Evolutionary conservation across 805 yeast genomes (phyloP).

Genomic region (Saccharomyces eubayanus): DNA sequence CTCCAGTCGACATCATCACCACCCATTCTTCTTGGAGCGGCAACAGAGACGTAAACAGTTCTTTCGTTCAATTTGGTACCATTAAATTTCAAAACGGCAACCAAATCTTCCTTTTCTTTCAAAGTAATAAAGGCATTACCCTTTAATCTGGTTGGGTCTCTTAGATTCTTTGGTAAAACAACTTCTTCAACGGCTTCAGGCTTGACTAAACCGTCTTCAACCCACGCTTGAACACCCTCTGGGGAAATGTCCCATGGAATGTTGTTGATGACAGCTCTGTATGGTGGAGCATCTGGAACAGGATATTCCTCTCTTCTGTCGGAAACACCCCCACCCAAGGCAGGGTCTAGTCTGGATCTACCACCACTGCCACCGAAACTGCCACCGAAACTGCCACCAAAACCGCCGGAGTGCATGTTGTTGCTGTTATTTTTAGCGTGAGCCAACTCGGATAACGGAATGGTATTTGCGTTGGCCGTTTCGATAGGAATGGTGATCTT

Average conservation of each 20-base stretch:
- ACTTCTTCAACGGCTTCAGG: constrained; percentile 53
- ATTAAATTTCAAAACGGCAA: constrained; percentile 59
- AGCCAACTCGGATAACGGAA: constrained; percentile 25
- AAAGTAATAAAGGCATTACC: constrained; percentile 88
- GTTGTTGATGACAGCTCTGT: constrained; percentile 79
- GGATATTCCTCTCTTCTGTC: constrained; percentile 62
- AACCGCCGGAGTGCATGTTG: constrained; percentile 9
- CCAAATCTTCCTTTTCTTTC: constrained; percentile 67
- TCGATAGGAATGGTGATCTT: constrained; percentile 48
- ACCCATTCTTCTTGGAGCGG: constrained; percentile 51
- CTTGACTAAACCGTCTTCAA: constrained; percentile 45
- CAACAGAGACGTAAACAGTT: constrained; percentile 66
- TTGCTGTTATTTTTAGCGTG: constrained; percentile 11
- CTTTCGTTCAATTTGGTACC: constrained; percentile 68
- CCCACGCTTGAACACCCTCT: constrained; percentile 50
- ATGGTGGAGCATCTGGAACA: constrained; percentile 87
- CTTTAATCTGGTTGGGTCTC: constrained; percentile 57
- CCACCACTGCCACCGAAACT: constrained; percentile 23
- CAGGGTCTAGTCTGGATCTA: constrained; percentile 32
- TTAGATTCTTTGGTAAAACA: constrained; percentile 62
- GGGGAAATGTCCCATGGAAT: constrained; percentile 78
- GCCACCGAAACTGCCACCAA: constrained; percentile 19
- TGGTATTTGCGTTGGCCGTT: constrained; percentile 21
- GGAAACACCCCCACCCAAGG: constrained; percentile 31
- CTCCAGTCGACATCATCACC: constrained; percentile 44